These are phyloP conservation scores for Myxozyma udenii DNA, from an alignment of 805 yeast species.

Conservation along the genomic window DNA sequence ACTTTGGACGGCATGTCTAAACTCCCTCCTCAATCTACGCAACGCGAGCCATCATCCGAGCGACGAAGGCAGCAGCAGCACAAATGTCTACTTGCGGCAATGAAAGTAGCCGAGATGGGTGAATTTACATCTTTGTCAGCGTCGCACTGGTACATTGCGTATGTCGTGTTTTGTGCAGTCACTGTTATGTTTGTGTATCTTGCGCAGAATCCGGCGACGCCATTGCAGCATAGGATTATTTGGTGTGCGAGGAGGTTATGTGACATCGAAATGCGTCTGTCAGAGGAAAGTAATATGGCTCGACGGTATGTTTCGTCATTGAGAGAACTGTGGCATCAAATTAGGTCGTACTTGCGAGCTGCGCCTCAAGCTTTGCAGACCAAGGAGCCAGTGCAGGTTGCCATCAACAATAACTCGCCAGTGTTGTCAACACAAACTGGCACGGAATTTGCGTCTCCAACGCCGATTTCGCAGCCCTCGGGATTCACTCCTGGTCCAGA, in stretches of 20 bases:
- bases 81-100: constrained; percentile 17
- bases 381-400: no score
- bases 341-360: constrained; percentile 1
- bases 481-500: no score
- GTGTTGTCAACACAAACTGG: no score
- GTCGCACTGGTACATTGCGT: constrained; percentile 21
- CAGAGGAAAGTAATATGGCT: constrained; percentile 7
- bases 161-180: constrained; percentile 20
- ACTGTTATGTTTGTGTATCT: constrained; percentile 27
- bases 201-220: constrained; percentile 13
- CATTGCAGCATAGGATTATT: constrained; percentile 1
- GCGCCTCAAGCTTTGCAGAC: no score
- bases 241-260: constrained; percentile 18
- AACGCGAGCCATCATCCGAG: no score
- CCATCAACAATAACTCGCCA: no score
- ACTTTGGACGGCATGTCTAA: no score
- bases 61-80: constrained; percentile 11
- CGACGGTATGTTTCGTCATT: constrained; percentile 16
- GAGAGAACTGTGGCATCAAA: constrained; percentile 23
- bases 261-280: constrained; percentile 6
- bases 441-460: no score
- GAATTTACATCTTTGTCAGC: constrained; percentile 10
- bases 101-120: constrained; percentile 15
- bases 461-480: no score
- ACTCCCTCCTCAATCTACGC: no score